These are phyloP conservation scores for Torulaspora indica DNA, from an alignment of 805 yeast genomes.

Conservation along the genomic window DNA sequence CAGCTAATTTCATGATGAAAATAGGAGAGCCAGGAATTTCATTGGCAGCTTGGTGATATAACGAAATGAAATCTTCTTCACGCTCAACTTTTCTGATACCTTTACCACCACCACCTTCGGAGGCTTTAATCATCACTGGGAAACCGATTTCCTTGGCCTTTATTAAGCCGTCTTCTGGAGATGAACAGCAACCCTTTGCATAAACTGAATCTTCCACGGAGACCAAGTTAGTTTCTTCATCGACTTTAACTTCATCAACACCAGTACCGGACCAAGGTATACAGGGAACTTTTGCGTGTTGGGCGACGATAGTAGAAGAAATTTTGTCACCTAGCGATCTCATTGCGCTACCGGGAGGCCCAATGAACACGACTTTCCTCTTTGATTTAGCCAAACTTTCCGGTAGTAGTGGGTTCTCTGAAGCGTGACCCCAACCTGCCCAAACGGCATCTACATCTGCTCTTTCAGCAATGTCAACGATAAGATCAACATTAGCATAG, in stretches of 20 bases:
- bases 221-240: slow-evolving; percentile 67
- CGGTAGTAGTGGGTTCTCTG: slow-evolving; percentile 95
- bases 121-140: slow-evolving; percentile 98
- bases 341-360: slow-evolving; percentile 99
- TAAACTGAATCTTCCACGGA: slow-evolving; percentile 83
- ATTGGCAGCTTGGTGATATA: slow-evolving; percentile 90
- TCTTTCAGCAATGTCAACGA: slow-evolving; percentile 96
- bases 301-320: slow-evolving; percentile 97
- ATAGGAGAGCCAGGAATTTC: slow-evolving; percentile 99
- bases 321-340: slow-evolving; percentile 98
- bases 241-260: slow-evolving; percentile 73
- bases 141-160: slow-evolving; percentile 88
- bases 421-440: slow-evolving; percentile 99
- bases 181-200: slow-evolving; percentile 78
- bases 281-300: slow-evolving; percentile 97
- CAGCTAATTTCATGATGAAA: slow-evolving; percentile 95
- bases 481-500: slow-evolving; percentile 95
- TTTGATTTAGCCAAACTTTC: slow-evolving; percentile 92
- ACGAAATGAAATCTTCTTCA: slow-evolving; percentile 68
- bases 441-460: slow-evolving; percentile 96
- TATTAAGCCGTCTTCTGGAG: slow-evolving; percentile 82
- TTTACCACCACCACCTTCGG: slow-evolving; percentile 99
- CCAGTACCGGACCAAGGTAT: slow-evolving; percentile 99
- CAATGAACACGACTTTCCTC: slow-evolving; percentile 85
- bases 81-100: slow-evolving; percentile 95